These are phyloP conservation scores for Alternaria sp. DNA, from an alignment of 2,329 filamentous ascomycete species.

Conservation along the genomic window DNA sequence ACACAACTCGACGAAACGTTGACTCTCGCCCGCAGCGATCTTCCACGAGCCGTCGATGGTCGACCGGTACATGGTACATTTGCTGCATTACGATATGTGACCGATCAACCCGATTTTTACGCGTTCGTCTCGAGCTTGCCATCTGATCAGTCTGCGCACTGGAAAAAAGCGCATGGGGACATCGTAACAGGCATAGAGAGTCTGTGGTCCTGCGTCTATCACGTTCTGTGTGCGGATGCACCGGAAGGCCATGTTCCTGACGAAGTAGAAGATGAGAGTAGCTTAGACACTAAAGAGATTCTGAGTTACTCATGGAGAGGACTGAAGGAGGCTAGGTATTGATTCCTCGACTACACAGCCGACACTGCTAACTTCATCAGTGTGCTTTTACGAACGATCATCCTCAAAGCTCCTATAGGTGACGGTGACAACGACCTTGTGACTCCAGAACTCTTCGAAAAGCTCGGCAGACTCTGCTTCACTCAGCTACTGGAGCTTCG, in stretches of 20 bases:
- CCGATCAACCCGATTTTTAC: slow-evolving; percentile 51
- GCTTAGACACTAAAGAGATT: slow-evolving; percentile 82
- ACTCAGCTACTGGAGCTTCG: slow-evolving; percentile 81
- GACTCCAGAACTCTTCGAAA: slow-evolving; percentile 61
- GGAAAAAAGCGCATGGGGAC: slow-evolving; percentile 57
- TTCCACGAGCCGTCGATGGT: slow-evolving; percentile 64
- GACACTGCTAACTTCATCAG: slow-evolving; percentile 54
- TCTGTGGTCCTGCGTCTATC: slow-evolving; percentile 79
- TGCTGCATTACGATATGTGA: slow-evolving; percentile 56
- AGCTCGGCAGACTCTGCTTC: slow-evolving; percentile 77
- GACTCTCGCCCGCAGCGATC: slow-evolving; percentile 65
- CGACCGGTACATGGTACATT: slow-evolving; percentile 56
- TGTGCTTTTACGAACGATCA: slow-evolving; percentile 66
- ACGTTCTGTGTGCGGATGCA: slow-evolving; percentile 88
- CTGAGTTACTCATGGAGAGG: slow-evolving; percentile 95
- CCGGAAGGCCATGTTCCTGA: slow-evolving; percentile 86
- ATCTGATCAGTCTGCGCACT: slow-evolving; percentile 20
- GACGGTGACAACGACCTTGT: slow-evolving; percentile 25
- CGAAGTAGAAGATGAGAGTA: slow-evolving; percentile 73
- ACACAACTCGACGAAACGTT: slow-evolving; percentile 70
- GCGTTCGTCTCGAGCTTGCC: slow-evolving; percentile 14
- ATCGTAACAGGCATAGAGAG: slow-evolving; percentile 67
- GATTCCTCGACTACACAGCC: not conserved
- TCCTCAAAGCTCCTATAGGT: slow-evolving; percentile 47
- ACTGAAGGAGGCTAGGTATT: slow-evolving; percentile 88